Percentiles rank a stretch among this genome's conserved stretches.
phyloP scores from a whole-genome alignment of 768 basidiomycete genomes.

The Macrolepiota dolichaula region DNA sequence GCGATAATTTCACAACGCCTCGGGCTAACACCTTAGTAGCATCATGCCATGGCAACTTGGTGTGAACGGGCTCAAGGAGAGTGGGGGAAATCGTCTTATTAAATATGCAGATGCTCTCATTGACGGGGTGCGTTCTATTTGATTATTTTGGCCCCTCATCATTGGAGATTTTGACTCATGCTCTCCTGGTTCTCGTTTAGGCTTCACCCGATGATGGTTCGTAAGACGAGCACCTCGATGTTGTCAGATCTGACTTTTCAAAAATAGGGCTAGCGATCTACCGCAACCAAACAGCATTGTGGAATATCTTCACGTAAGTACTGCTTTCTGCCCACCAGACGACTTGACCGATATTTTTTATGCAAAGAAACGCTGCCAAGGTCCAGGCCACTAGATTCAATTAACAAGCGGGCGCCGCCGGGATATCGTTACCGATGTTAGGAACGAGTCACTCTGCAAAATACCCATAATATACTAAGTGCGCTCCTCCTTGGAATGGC shows the following conservation, averaged over 20 bases:
- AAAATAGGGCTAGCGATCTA: slow-evolving; percentile 44
- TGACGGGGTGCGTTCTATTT: slow-evolving; percentile 32
- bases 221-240: not conserved
- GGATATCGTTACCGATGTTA: not conserved
- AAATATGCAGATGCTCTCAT: slow-evolving; percentile 54
- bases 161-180: not conserved
- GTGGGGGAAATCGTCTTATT: slow-evolving; percentile 48
- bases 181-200: slow-evolving; percentile 16
- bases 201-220: slow-evolving; percentile 57
- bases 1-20: not conserved
- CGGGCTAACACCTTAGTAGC: slow-evolving; percentile 14
- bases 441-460: not conserved
- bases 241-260: not conserved
- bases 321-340: not conserved
- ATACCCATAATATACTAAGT: no score
- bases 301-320: slow-evolving; percentile 48
- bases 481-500: not conserved
- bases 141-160: not conserved
- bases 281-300: slow-evolving; percentile 47
- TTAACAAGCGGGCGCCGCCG: slow-evolving; percentile 10
- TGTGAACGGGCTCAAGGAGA: slow-evolving; percentile 42
- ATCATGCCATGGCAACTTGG: slow-evolving; percentile 65
- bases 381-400: slow-evolving; percentile 29
- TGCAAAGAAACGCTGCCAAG: slow-evolving; percentile 28
- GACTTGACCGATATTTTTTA: slow-evolving; percentile 2